Conservation (phyloP, 352 stramenopile genomes). For the Phytophthora colocasiae region DNA sequence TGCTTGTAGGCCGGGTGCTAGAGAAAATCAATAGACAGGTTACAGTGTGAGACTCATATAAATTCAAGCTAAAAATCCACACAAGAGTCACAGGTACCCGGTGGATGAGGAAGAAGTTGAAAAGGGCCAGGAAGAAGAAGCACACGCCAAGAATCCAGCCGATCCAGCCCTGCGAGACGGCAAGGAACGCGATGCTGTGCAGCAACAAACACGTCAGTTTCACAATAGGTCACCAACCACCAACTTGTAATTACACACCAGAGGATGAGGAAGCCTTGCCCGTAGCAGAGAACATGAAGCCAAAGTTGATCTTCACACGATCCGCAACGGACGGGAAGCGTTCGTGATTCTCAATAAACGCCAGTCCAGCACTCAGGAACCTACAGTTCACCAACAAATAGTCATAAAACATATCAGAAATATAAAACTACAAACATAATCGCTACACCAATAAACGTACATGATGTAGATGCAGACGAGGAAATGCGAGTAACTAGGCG, state of each 20-base stretch:
- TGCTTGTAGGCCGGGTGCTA: slow-evolving; percentile 84
- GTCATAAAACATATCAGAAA: not conserved
- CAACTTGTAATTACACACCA: slow-evolving; percentile 49
- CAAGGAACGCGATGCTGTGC: slow-evolving; percentile 78
- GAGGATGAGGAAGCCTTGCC: slow-evolving; percentile 85
- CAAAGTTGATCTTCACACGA: slow-evolving; percentile 89
- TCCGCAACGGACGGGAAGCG: slow-evolving; percentile 79
- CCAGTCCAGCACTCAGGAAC: slow-evolving; percentile 64
- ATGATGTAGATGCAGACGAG: slow-evolving; percentile 88
- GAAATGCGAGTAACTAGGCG: slow-evolving; percentile 84
- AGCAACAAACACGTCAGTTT: slow-evolving; percentile 16
- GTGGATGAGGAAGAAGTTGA: slow-evolving; percentile 91
- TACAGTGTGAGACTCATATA: slow-evolving; percentile 7
- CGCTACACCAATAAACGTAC: slow-evolving; percentile 34
- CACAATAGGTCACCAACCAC: not conserved
- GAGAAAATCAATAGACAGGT: slow-evolving; percentile 8
- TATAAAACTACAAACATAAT: no score
- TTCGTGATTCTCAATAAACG: slow-evolving; percentile 88
- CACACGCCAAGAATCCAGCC: slow-evolving; percentile 77
- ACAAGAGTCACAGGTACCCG: slow-evolving; percentile 53
- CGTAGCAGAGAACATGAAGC: slow-evolving; percentile 89
- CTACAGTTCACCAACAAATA: slow-evolving; percentile 28
- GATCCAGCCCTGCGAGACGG: slow-evolving; percentile 83
- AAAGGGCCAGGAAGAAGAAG: slow-evolving; percentile 78
- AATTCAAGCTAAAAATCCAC: slow-evolving; percentile 16